Evolutionary conservation across 805 yeast species (phyloP), one percentile per base, ranked within the genome.

Genomic region (Candida vaughaniae): DNA sequence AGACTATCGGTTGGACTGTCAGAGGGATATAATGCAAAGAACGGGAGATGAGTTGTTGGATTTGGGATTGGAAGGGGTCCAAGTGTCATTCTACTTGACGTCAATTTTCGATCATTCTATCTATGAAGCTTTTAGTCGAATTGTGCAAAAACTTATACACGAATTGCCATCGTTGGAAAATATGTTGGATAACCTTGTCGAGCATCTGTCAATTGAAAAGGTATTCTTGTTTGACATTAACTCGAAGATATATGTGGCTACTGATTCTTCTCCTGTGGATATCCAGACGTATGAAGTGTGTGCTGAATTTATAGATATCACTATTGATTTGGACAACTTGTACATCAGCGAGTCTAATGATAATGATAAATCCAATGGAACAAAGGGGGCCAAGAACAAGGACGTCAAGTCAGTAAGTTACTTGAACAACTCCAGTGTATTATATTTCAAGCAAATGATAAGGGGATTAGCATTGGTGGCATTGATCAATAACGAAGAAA

Each of bases 101-200:
- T 85, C 95, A 1, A 91, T 93, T 29, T 91, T 90, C 59, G 98
- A 93, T 59, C 96, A 90, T 59, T 85, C 96, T 14, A 88, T 93
- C 31, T 89, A 90, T 56, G 99, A 91, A 60, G 97, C 97, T 1
- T 87, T 93, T 51, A 85, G 95, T 11, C 74, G 96, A 51, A 89
- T 93, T 35, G 89, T 91, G 5, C 98, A 93, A 53, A 89, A 90
- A 49, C 70, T 91, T 42, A 85, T 93, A 22, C 85, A 89, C 12
- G 97, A 93, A 53, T 69, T 90, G 33, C 95, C 96, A 2, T 79
- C 83, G 22, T 66, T 93, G 46, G 98, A 93, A 48, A 88, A 86
- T 55, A 69, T 93, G 74, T 71, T 93, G 50, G 96, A 93, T 58
- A 78, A 87, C 46, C 66, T 93, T 42, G 90, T 91, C 47, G 89